Evolutionary conservation across 1,284 basidiomycete species (phyloP).

Genomic region (Hemileia vastatrix): DNA sequence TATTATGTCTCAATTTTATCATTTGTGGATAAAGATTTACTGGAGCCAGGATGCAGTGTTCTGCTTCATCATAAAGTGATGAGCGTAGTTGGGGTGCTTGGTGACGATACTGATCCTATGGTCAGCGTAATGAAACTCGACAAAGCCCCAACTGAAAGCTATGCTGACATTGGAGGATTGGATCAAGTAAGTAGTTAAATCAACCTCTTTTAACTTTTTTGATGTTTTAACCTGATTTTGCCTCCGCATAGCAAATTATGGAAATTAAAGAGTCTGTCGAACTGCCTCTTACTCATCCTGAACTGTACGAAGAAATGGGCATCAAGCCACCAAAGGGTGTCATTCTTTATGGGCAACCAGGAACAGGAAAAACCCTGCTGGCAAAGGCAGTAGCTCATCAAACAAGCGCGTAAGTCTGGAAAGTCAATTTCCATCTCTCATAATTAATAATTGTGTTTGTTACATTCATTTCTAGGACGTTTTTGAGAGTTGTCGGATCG

Average conservation of each 20-base stretch:
- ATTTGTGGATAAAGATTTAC: slow-evolving; percentile 95
- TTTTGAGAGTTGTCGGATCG: slow-evolving; percentile 93
- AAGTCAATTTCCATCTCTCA: neutral
- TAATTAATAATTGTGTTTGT: neutral
- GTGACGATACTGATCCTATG: slow-evolving; percentile 94
- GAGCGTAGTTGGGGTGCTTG: slow-evolving; percentile 85
- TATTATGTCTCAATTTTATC: slow-evolving; percentile 98
- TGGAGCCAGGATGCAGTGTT: slow-evolving; percentile 94
- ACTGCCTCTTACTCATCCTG: slow-evolving; percentile 92
- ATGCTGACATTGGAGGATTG: slow-evolving; percentile 95
- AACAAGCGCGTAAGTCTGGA: slow-evolving; percentile 50
- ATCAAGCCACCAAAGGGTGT: slow-evolving; percentile 98
- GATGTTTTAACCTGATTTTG: slow-evolving; percentile 12
- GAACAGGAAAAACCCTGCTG: slow-evolving; percentile 94
- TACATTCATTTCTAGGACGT: slow-evolving; percentile 63
- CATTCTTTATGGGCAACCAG: slow-evolving; percentile 95
- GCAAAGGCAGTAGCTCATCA: slow-evolving; percentile 99
- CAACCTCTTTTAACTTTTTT: slow-evolving; percentile 54
- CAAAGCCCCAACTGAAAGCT: slow-evolving; percentile 96
- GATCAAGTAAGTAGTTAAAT: slow-evolving; percentile 98
- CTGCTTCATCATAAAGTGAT: slow-evolving; percentile 94
- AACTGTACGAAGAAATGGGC: slow-evolving; percentile 99
- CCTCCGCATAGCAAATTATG: slow-evolving; percentile 11
- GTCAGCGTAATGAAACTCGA: slow-evolving; percentile 59
- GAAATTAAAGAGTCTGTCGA: slow-evolving; percentile 80